phyloP scores from a whole-genome alignment of 306 rosid species.

The Ziziphus jujuba region DNA sequence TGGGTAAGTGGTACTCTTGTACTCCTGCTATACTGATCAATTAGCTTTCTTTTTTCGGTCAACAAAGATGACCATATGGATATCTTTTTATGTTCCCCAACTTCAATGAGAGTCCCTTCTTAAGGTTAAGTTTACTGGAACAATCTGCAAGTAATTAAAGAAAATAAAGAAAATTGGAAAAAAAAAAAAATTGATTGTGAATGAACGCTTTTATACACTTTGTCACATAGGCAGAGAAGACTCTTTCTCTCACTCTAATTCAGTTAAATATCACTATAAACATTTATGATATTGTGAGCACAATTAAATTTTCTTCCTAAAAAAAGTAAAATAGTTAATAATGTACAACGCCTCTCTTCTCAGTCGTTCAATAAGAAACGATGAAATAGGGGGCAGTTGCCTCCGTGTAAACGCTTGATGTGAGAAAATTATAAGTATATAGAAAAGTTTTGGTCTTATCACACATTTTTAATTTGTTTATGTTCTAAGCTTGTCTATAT shows the following conservation, averaged over 20 bases:
- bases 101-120: constrained; percentile 2
- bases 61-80: not conserved
- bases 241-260: not conserved
- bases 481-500: too few relatives aligned
- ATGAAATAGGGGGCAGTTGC: not conserved
- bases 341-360: not conserved
- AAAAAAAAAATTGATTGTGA: constrained; percentile 8
- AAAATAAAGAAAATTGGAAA: not conserved
- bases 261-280: not conserved
- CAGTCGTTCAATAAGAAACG: not conserved
- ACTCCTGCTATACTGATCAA: not conserved
- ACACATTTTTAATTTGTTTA: too few relatives aligned
- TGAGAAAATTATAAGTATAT: too few relatives aligned
- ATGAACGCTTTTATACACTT: constrained; percentile 1
- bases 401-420: too few relatives aligned
- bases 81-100: not conserved
- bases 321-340: not conserved
- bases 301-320: constrained; percentile 13
- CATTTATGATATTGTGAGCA: constrained; percentile 17
- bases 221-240: not conserved
- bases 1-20: constrained; percentile 54
- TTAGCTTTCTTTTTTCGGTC: not conserved
- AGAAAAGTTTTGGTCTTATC: too few relatives aligned
- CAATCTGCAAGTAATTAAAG: not conserved
- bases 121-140: constrained; percentile 5